Evolutionary conservation across 495 filamentous ascomycete species (phyloP).

Genomic region (Coniosporium apollinis): DNA sequence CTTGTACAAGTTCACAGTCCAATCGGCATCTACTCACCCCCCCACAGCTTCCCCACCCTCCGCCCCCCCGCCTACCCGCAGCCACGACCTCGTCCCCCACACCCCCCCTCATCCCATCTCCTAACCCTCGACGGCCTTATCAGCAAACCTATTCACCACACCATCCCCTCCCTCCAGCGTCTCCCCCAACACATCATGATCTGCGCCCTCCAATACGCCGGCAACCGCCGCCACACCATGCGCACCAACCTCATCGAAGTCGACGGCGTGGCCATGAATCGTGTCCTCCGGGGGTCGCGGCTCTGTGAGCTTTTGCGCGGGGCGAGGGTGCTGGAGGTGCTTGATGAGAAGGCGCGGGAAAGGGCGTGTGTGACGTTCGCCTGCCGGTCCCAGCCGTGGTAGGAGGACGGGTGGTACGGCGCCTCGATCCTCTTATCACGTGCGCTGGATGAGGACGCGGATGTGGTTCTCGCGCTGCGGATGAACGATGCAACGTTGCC

Average conservation of each 20-base stretch:
- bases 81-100: no score
- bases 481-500: conserved; percentile 22
- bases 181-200: conserved; percentile 38
- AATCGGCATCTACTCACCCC: no score
- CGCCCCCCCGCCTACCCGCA: no score
- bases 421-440: conserved; percentile 32
- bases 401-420: conserved; percentile 42
- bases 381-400: conserved; percentile 30
- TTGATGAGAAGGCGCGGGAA: conserved; percentile 5
- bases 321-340: conserved; percentile 19
- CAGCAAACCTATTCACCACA: conserved; percentile 7
- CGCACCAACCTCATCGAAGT: conserved; percentile 43
- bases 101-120: no score
- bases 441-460: conserved; percentile 29
- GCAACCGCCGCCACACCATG: conserved; percentile 49
- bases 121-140: no score
- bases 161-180: conserved; percentile 4
- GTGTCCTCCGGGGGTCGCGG: conserved; percentile 38
- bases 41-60: no score
- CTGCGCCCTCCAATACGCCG: conserved; percentile 44
- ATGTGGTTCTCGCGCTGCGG: conserved; percentile 36
- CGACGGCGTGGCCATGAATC: conserved; percentile 48
- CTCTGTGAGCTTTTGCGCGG: conserved; percentile 35
- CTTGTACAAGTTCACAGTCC: no score
- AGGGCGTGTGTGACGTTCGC: conserved; percentile 36